Percentiles rank a stretch among this genome's conserved stretches.
phyloP scores from a whole-genome alignment of 352 stramenopile genomes.

The Phytophthora vignae region DNA sequence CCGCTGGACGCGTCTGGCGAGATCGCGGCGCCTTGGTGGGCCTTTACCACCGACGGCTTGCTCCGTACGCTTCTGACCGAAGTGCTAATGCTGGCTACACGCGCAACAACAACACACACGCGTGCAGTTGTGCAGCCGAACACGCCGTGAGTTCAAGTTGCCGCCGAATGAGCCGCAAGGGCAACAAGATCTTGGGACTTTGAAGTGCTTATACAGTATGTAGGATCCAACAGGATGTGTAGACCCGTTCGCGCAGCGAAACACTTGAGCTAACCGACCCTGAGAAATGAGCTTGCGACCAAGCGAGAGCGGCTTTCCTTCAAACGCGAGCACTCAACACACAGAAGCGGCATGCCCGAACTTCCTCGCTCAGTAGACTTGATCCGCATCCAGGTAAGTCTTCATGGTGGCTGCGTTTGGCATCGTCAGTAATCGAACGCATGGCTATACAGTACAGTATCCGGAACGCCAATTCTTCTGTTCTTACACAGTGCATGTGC shows the following conservation, averaged over 20 bases:
- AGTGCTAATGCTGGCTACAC: slow-evolving; percentile 5
- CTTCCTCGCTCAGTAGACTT: too few relatives aligned
- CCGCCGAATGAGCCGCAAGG: too few relatives aligned
- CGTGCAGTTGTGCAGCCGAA: slow-evolving; percentile 1
- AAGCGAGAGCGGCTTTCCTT: not conserved
- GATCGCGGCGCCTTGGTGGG: not conserved
- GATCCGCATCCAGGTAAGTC: not conserved
- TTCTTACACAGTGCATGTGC: too few relatives aligned
- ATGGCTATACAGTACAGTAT: not conserved
- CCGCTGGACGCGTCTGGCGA: slow-evolving; percentile 13
- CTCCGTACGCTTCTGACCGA: not conserved
- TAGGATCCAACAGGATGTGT: too few relatives aligned
- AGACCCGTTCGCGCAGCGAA: too few relatives aligned
- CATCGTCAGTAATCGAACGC: not conserved
- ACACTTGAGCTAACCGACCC: not conserved
- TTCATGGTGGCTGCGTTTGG: not conserved
- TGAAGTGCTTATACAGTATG: too few relatives aligned
- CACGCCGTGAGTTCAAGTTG: too few relatives aligned
- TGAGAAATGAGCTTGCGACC: slow-evolving; percentile 2
- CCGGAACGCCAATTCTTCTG: not conserved
- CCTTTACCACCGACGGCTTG: too few relatives aligned
- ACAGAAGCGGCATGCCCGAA: too few relatives aligned
- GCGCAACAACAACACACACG: slow-evolving; percentile 8
- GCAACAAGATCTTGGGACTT: too few relatives aligned
- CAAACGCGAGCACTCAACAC: not conserved